Evolutionary conservation across 306 rosid genomes (phyloP), one percentile per base, ranked within the genome.

Genomic region (Leucaena leucocephala): DNA sequence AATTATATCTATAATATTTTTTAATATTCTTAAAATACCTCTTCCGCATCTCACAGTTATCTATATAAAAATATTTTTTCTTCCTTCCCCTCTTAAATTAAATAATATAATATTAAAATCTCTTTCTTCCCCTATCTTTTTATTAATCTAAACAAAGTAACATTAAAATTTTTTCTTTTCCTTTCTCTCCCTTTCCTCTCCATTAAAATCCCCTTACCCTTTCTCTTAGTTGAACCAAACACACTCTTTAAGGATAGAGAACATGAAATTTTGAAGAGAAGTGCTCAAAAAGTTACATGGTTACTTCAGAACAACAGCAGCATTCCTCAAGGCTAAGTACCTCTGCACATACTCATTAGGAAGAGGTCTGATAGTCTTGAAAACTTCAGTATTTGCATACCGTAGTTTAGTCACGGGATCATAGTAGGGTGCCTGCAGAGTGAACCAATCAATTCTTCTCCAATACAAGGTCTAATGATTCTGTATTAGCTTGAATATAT

Each of bases 391-490:
- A 74, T 86, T 92, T 40, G 97, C 95, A 55, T 92, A 94, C 8
- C 97, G 95, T 43, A 94, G 98, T 75, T 82, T 87, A 70, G 97
- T 92, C 86, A 92, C 87, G 6, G 98, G 98, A 80, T 94, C 98
- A 72, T 80, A 83, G 82, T 94, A 92, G 46, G 95, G 97, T 76
- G 97, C 97, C 98, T 94, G 95, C 88, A 85, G 33, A n/a, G 49
- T 64, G 65, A 74, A 75, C 8, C 38, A 63, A 68, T 78, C 33
- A 58, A 62, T 82, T 27, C 49, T 61, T 49, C 4, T 21, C 64
- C 50, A 72, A 44, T 55, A 61, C 55, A 75, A 66, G 48, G 67
- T 46, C 38, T 58, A 33, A 76, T 19, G 27, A 58, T 42, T 36
- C 17, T 12, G 21, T 36, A 79, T 65, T 71, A 22, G 72, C 12